Evolutionary conservation across 257 asterid genomes (phyloP), one percentile per base, ranked within the genome.

Genomic region (Anisodus tanguticus): DNA sequence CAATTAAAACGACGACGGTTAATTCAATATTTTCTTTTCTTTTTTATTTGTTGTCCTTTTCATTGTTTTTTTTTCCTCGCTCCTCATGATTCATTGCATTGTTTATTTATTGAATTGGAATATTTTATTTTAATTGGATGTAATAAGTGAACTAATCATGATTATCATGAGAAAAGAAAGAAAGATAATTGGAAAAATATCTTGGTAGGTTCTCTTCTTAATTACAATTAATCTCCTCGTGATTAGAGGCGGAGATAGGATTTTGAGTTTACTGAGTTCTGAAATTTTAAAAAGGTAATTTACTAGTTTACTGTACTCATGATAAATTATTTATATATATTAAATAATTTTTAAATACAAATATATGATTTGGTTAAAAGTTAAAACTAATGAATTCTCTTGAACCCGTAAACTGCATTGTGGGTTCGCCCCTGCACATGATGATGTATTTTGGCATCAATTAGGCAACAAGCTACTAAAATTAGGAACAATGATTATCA

Each of bases 1-100:
- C 16, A 31, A 39, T 12, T 39, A 49, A 62, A 85, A 82, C 88
- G 85, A 51, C 88, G 85, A 54, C 85, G 88, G 59, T 69, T 82
- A 13, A 17, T 31, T 31, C 35, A 31, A 31, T 31, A 31, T 31
- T 31, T 31, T 31, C 1, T 31, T 47, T 47, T 41, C 6, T 69
- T 41, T 26, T 3, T 11, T 80, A 11, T 59, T 57, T 19, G 8
- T 19, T 13, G 72, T 57, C 59, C 35, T 35, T 26, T 53, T 31
- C 8, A 15, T 19, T 10, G 9, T 17, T 43, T 11, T 31, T 80
- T 2, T n/a, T 22, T 64, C 22, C 22, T 49, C n/a, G 3, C 43
- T 67, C 84, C 84, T 79, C 80, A 13, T 76, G 41, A 51, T 76
- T 59, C 69, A 57, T 43, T 79, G 54, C 31, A 16, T 80, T 80